phyloP scores from a whole-genome alignment of 768 basidiomycete species.

The Coprinopsis strossmayeri region DNA sequence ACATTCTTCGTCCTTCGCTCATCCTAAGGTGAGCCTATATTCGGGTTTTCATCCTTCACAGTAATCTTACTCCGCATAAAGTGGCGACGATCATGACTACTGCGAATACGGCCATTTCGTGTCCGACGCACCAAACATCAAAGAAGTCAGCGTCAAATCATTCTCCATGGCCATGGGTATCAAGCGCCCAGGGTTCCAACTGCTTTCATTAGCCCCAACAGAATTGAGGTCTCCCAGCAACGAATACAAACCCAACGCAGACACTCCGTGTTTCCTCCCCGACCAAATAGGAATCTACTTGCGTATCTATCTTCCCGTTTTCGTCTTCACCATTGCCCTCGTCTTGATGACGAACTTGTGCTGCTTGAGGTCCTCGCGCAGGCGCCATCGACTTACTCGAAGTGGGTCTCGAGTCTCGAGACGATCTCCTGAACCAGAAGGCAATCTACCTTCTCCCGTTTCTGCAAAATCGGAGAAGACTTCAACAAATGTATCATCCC shows the following conservation, averaged over 20 bases:
- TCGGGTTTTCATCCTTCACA: neutral
- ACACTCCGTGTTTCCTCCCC: conserved; percentile 73
- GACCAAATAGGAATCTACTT: conserved; percentile 79
- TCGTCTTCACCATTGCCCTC: conserved; percentile 55
- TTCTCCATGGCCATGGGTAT: conserved; percentile 90
- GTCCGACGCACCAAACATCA: conserved; percentile 25
- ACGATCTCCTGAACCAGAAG: neutral
- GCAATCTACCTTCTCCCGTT: neutral
- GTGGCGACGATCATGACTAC: conserved; percentile 95
- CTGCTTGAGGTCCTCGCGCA: conserved; percentile 14
- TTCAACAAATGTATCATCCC: too few species aligned
- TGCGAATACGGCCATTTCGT: conserved; percentile 62
- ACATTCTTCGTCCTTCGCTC: conserved; percentile 54
- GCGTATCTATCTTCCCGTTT: conserved; percentile 61
- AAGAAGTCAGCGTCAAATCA: conserved; percentile 85
- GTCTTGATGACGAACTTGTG: conserved; percentile 24
- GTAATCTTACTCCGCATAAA: conserved; percentile 20
- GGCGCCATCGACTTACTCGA: conserved; percentile 11
- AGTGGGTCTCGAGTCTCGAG: neutral
- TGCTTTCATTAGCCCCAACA: conserved; percentile 63
- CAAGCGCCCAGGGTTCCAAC: conserved; percentile 78
- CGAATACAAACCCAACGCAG: conserved; percentile 29
- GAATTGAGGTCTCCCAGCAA: conserved; percentile 13
- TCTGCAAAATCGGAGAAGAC: neutral
- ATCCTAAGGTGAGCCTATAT: conserved; percentile 59